Evolutionary conservation across 2,329 filamentous ascomycete genomes (phyloP).

Genomic region (Verticillium isaacii): DNA sequence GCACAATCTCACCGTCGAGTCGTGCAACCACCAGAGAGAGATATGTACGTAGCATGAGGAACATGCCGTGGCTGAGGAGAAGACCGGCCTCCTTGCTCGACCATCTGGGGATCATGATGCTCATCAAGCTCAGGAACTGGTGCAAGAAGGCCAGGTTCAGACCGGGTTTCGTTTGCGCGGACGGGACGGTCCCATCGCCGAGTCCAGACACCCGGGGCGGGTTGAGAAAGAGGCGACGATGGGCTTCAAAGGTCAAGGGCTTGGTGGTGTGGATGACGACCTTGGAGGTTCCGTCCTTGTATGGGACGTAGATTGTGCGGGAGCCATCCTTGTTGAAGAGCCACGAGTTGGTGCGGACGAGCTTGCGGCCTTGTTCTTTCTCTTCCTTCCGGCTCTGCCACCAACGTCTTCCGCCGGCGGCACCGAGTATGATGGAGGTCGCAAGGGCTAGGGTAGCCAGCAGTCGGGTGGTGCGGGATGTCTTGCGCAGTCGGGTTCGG

Average conservation of each 20-base stretch:
- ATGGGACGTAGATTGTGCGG: slow-evolving; percentile 90
- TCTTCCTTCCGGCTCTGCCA: slow-evolving; percentile 72
- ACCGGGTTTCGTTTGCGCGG: slow-evolving; percentile 86
- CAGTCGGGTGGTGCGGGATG: slow-evolving; percentile 67
- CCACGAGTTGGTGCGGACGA: slow-evolving; percentile 88
- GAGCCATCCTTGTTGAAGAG: slow-evolving; percentile 92
- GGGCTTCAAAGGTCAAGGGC: slow-evolving; percentile 90
- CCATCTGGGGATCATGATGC: slow-evolving; percentile 96
- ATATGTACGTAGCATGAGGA: slow-evolving; percentile 88
- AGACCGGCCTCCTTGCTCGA: slow-evolving; percentile 92
- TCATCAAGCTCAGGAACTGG: slow-evolving; percentile 92
- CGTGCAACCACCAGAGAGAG: slow-evolving; percentile 89
- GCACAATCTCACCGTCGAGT: slow-evolving; percentile 91
- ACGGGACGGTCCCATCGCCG: slow-evolving; percentile 70
- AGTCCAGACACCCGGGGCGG: slow-evolving; percentile 80
- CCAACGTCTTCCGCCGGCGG: slow-evolving; percentile 74
- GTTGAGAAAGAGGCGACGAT: slow-evolving; percentile 87
- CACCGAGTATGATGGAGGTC: slow-evolving; percentile 71
- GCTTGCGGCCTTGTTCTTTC: slow-evolving; percentile 73
- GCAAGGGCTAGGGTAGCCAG: slow-evolving; percentile 72
- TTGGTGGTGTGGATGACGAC: slow-evolving; percentile 90
- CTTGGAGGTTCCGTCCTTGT: slow-evolving; percentile 81
- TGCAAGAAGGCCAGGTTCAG: slow-evolving; percentile 94
- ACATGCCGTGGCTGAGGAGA: slow-evolving; percentile 81
- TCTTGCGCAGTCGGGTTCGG: slow-evolving; percentile 51